Percentiles rank a stretch among this genome's conserved stretches.
phyloP scores from a whole-genome alignment of 2,329 filamentous ascomycete species.

The Penicillium carneum region DNA sequence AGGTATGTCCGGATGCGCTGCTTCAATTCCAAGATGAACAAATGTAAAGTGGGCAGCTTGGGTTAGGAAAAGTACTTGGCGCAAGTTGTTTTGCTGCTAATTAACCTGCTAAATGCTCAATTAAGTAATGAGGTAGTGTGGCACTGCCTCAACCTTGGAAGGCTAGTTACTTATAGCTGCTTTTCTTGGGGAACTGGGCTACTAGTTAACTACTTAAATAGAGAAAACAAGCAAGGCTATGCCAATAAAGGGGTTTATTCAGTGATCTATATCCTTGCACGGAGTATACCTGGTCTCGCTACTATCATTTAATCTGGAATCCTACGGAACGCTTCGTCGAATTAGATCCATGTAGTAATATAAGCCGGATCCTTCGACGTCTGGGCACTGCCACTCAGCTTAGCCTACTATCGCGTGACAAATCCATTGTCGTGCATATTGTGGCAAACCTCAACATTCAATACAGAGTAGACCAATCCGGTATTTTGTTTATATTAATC shows the following conservation, averaged over 20 bases:
- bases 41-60: not conserved
- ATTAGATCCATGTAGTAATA: not conserved
- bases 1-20: not conserved
- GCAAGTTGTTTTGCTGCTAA: not conserved
- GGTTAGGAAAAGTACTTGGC: not conserved
- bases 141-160: not conserved
- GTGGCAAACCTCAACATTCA: not conserved
- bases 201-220: no score
- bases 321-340: not conserved
- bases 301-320: not conserved
- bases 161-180: no score
- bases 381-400: not conserved
- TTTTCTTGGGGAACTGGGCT: no score
- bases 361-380: not conserved
- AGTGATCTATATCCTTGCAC: not conserved
- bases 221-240: not conserved
- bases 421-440: not conserved
- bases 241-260: slow-evolving; percentile 2
- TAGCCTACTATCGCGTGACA: not conserved
- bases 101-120: not conserved
- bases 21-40: not conserved
- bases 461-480: not conserved
- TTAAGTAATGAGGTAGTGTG: not conserved
- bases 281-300: not conserved
- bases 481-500: not conserved